Percentiles rank a stretch among this genome's conserved stretches.
These are phyloP conservation scores for Acer negundo DNA, from an alignment of 345 rosid genomes.

Conservation along the genomic window DNA sequence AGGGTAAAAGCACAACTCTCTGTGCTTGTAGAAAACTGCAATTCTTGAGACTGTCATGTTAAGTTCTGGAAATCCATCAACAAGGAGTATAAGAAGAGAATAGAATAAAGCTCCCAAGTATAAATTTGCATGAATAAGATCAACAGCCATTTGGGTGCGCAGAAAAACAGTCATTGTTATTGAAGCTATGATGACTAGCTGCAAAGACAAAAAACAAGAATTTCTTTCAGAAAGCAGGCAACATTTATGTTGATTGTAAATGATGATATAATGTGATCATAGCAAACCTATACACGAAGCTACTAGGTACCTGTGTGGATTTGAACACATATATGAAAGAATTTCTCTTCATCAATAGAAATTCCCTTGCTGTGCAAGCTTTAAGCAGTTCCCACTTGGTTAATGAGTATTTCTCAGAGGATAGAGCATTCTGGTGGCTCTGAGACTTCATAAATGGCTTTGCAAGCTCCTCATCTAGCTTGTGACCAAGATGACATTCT, in stretches of 20 bases:
- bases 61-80: constrained; percentile 69
- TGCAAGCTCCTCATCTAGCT: constrained; percentile 28
- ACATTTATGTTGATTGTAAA: neutral
- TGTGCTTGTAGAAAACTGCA: constrained; percentile 72
- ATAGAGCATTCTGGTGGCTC: constrained; percentile 35
- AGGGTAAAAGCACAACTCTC: constrained; percentile 68
- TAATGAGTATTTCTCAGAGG: constrained; percentile 29
- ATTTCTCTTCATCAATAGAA: constrained; percentile 41
- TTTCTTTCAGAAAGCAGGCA: neutral
- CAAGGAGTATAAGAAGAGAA: constrained; percentile 45
- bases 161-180: constrained; percentile 55
- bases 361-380: constrained; percentile 44
- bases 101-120: constrained; percentile 60
- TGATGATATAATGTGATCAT: neutral
- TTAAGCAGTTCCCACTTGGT: constrained; percentile 37
- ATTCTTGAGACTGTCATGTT: constrained; percentile 59
- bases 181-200: constrained; percentile 51
- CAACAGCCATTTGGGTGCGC: constrained; percentile 44
- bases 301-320: constrained; percentile 30
- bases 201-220: constrained; percentile 17
- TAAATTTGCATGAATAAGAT: constrained; percentile 28
- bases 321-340: constrained; percentile 41
- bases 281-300: neutral
- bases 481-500: constrained; percentile 31
- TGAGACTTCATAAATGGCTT: constrained; percentile 34